Evolutionary conservation across 2,329 filamentous ascomycete genomes (phyloP).

Genomic region (Blastomyces emzantsi): DNA sequence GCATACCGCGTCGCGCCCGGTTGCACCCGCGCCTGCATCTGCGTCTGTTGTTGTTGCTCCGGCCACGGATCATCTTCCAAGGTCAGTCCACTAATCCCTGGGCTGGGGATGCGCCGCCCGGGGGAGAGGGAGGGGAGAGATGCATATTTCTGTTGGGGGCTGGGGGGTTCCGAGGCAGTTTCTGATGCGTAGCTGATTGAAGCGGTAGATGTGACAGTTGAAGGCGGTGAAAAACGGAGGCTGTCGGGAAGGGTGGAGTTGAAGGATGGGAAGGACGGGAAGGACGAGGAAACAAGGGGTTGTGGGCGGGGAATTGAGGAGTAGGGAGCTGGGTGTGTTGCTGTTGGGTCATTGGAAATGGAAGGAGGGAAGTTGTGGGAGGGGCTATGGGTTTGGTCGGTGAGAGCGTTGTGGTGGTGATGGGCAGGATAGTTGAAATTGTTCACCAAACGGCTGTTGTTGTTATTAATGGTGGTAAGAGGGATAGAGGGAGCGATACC

Average conservation of each 20-base stretch:
- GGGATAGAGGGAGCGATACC: background rate
- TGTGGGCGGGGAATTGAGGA: slow-evolving; percentile 11
- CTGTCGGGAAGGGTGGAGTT: slow-evolving; percentile 14
- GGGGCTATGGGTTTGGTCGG: background rate
- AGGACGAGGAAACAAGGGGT: background rate
- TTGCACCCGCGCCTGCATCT: background rate
- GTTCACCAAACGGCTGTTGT: background rate
- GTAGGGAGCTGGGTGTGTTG: slow-evolving; percentile 10
- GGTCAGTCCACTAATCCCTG: slow-evolving; percentile 14
- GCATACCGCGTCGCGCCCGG: slow-evolving; percentile 4
- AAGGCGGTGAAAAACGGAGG: slow-evolving; percentile 13
- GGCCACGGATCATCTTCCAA: slow-evolving; percentile 6
- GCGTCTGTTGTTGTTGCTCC: background rate
- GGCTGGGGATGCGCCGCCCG: slow-evolving; percentile 10
- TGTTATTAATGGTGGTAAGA: background rate
- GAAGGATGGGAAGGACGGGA: slow-evolving; percentile 14
- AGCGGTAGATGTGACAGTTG: slow-evolving; percentile 13
- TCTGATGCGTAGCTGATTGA: slow-evolving; percentile 16
- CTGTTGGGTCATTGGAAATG: slow-evolving; percentile 6
- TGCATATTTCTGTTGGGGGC: slow-evolving; percentile 12
- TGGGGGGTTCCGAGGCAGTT: slow-evolving; percentile 14
- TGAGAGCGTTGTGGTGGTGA: background rate
- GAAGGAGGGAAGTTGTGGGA: background rate
- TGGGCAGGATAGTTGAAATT: background rate
- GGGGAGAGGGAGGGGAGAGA: slow-evolving; percentile 4